Conservation (phyloP, 768 basidiomycete genomes). For the Amanita exitialis region DNA sequence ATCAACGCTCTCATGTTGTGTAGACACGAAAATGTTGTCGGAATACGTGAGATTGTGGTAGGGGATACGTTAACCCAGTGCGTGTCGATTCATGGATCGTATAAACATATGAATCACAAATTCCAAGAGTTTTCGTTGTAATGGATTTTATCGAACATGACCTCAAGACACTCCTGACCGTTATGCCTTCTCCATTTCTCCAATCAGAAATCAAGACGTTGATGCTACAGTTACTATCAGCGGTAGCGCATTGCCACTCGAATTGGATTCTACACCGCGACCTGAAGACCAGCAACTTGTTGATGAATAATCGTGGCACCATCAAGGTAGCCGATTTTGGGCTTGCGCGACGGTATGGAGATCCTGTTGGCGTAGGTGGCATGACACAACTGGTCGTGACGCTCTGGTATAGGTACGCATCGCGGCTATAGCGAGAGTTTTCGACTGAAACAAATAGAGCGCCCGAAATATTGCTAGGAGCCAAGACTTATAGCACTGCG, state of each 20-base stretch:
- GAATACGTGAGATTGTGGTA: conserved; percentile 95
- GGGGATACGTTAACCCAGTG: conserved; percentile 98
- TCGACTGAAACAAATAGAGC: conserved; percentile 40
- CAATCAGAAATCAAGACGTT: conserved; percentile 98
- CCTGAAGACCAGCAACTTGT: conserved; percentile 91
- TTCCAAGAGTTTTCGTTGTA: conserved; percentile 87
- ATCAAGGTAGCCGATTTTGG: conserved; percentile 99
- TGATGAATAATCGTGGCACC: conserved; percentile 98
- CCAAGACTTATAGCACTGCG: conserved; percentile 88
- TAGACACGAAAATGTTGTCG: conserved; percentile 91
- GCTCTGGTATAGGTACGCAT: conserved; percentile 86
- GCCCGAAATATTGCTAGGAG: conserved; percentile 91
- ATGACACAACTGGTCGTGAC: conserved; percentile 98
- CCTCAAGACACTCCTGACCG: conserved; percentile 86
- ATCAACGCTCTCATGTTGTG: conserved; percentile 95
- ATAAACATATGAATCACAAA: conserved; percentile 20
- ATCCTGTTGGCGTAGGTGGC: conserved; percentile 92
- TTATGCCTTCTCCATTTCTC: conserved; percentile 95
- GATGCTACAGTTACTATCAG: conserved; percentile 87
- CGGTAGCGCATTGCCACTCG: conserved; percentile 86
- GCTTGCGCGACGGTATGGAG: conserved; percentile 89
- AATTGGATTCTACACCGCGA: conserved; percentile 99
- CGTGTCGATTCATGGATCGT: conserved; percentile 31
- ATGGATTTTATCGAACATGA: conserved; percentile 99
- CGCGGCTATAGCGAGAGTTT: conserved; percentile 5